Conservation (phyloP, 1,284 basidiomycete genomes). For the Naganishia albida region DNA sequence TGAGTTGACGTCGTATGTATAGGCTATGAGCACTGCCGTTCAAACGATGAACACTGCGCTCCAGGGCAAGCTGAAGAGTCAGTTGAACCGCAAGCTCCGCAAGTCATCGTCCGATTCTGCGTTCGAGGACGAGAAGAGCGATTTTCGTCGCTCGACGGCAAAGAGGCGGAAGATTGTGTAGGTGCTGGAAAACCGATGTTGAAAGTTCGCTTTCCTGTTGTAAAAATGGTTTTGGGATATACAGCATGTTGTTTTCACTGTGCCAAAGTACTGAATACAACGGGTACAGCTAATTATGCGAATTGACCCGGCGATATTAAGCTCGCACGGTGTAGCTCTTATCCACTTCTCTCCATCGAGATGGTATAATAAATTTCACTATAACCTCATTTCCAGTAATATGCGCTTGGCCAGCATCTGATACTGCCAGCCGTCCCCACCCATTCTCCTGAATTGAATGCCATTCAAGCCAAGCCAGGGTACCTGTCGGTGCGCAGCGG, state of each 20-base stretch:
- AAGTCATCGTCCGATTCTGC: background rate
- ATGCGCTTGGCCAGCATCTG: slow-evolving; percentile 94
- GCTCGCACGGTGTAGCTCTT: background rate
- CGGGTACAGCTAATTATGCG: slow-evolving; percentile 1
- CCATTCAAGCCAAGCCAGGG: slow-evolving; percentile 92
- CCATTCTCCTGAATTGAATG: slow-evolving; percentile 88
- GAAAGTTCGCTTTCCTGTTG: background rate
- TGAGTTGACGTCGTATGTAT: background rate
- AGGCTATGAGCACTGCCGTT: background rate
- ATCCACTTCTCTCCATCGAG: background rate
- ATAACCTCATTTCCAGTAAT: slow-evolving; percentile 88
- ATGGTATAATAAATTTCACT: background rate
- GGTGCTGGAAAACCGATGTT: background rate
- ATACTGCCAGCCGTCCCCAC: slow-evolving; percentile 96
- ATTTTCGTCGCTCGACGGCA: background rate
- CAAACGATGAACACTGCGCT: background rate
- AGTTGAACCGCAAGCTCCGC: no score
- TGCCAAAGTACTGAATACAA: background rate
- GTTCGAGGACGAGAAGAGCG: background rate
- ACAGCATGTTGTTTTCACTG: background rate
- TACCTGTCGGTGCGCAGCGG: slow-evolving; percentile 61
- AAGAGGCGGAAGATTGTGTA: slow-evolving; percentile 10
- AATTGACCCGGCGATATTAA: background rate
- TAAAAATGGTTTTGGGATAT: background rate
- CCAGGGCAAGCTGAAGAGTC: background rate